Base-by-base conservation (phyloP, 768 basidiomycete genomes). In the Tulasnella sp. region DNA sequence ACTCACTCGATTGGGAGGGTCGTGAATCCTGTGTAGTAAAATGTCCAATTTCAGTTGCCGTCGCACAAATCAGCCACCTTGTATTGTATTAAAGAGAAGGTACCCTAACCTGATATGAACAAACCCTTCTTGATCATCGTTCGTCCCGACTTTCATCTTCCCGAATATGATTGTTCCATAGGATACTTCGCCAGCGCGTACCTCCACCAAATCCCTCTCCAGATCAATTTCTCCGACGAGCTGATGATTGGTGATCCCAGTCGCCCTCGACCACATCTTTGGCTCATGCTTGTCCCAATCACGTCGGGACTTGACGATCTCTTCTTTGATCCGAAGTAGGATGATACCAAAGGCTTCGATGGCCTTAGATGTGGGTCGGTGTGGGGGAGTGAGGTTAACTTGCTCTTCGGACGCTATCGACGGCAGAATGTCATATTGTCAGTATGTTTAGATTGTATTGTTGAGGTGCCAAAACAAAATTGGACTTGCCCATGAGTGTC, bases 141-240 rank as follows among this genome's bases (percentile, higher is more conserved):
- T 72, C 21, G 78, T 83, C 7, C 85, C 84, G 47, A 88, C 75
- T 65, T 78, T 78, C 68, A 88, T 78, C 76, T 89, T 88, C 26
- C 88, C 86, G 9, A 90, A 69, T 61, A 90, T 79, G 59, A 88
- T 79, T 9, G 77, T 80, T 15, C 87, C 87, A 68, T 88, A 81
- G 60, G 81, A 76, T 30, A 82, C 82, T 38, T 70, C 63, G 3
- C 77, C 84, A 65, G 79, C 82, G 58, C 84, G 74, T 29, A 76
- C 68, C 63, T 71, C 65, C 13, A 77, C 72, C 47, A 79, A 72
- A 63, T 77, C 76, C 4, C 71, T 44, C 64, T 73, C 67, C 30
- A 53, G 19, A 17, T 58, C 43, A 32, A 65, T 64, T 2, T 30
- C 26, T 38, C 64, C 56, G 27, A 49, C 44, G 34, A 88, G 73